Conservation (phyloP, 495 filamentous ascomycete species). For the Aspergillus conjunctus region DNA sequence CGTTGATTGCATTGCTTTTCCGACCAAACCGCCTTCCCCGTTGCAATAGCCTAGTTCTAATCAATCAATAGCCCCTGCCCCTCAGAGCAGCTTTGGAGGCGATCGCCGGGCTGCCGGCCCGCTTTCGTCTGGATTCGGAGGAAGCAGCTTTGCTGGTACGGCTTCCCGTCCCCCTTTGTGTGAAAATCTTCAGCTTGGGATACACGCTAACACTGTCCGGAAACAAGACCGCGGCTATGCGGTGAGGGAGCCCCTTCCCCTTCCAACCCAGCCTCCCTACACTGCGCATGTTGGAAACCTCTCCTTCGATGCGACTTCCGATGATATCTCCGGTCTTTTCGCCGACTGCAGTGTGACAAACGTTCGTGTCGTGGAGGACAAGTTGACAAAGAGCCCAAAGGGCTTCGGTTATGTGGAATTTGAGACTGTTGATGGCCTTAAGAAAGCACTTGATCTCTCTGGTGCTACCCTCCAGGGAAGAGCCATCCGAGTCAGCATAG, state of each 20-base stretch:
- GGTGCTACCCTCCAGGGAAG: slow-evolving; percentile 80
- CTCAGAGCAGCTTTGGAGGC: slow-evolving; percentile 42
- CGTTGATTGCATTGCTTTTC: slow-evolving; percentile 23
- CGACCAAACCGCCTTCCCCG: not conserved
- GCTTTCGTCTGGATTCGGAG: slow-evolving; percentile 47
- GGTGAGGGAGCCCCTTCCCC: slow-evolving; percentile 76
- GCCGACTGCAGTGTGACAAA: slow-evolving; percentile 78
- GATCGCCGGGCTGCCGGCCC: slow-evolving; percentile 48
- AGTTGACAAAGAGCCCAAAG: slow-evolving; percentile 86
- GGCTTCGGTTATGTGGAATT: slow-evolving; percentile 99
- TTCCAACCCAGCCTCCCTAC: slow-evolving; percentile 88
- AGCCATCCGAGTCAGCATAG: slow-evolving; percentile 83
- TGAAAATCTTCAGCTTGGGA: slow-evolving; percentile 11
- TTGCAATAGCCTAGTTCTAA: slow-evolving; percentile 25
- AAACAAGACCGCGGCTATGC: slow-evolving; percentile 60
- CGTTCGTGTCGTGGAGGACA: slow-evolving; percentile 95
- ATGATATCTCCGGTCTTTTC: slow-evolving; percentile 84
- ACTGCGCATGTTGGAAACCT: slow-evolving; percentile 96
- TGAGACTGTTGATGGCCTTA: slow-evolving; percentile 80
- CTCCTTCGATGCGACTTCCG: slow-evolving; percentile 84
- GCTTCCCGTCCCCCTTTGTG: slow-evolving; percentile 14
- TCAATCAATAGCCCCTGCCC: slow-evolving; percentile 37
- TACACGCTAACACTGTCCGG: slow-evolving; percentile 23
- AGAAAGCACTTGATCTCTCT: slow-evolving; percentile 83
- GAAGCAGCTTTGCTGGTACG: slow-evolving; percentile 40